Percentiles rank a stretch among this genome's conserved stretches.
Evolutionary conservation across 371 early-diverging fungal genomes (phyloP).

Genomic region (Actinomortierella ambigua): DNA sequence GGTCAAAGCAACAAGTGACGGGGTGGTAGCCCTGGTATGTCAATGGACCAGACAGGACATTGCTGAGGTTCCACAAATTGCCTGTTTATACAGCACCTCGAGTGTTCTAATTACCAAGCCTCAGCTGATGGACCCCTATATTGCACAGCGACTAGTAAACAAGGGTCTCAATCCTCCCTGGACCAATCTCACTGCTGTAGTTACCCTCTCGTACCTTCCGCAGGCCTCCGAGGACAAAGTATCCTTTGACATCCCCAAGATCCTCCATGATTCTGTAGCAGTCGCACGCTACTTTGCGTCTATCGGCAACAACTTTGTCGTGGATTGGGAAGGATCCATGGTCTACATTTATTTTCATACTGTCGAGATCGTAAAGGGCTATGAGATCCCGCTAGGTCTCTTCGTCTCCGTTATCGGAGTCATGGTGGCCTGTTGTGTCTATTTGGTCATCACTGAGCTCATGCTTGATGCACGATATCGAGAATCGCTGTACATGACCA

Average conservation of each 20-base stretch:
- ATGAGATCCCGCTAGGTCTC: background rate
- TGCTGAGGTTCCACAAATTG: background rate
- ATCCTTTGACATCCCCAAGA: slow-evolving; percentile 2
- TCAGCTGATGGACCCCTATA: slow-evolving; percentile 3
- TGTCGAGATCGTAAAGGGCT: slow-evolving; percentile 9
- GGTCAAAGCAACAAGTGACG: background rate
- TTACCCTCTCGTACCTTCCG: slow-evolving; percentile 6
- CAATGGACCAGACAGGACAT: background rate
- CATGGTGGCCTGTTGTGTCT: slow-evolving; percentile 4
- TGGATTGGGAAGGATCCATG: slow-evolving; percentile 9
- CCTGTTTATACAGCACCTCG: background rate
- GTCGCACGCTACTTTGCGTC: slow-evolving; percentile 1
- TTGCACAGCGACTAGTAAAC: background rate
- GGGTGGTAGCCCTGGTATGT: slow-evolving; percentile 1
- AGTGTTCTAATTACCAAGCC: background rate
- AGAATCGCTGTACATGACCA: background rate
- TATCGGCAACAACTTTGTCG: slow-evolving; percentile 6
- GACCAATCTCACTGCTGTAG: background rate
- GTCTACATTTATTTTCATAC: slow-evolving; percentile 6
- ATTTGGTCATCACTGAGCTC: background rate
- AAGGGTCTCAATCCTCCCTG: background rate
- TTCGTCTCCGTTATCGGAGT: background rate
- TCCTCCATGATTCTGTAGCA: background rate
- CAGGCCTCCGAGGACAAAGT: background rate
- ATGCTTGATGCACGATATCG: slow-evolving; percentile 1